Conservation (phyloP, 169 alveolate species). For the Cryptosporidium parvum region DNA sequence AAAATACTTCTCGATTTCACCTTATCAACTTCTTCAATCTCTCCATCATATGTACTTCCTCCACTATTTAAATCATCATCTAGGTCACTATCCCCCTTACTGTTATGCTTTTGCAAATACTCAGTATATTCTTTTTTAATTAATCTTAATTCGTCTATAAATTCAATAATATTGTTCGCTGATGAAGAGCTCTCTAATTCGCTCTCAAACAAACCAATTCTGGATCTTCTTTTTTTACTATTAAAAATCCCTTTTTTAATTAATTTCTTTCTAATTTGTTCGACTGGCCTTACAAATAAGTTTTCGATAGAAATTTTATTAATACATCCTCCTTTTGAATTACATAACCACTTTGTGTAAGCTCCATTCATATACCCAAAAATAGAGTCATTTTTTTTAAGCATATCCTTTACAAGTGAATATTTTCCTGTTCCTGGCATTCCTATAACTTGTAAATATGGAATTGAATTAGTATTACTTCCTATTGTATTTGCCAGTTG, state of each 20-base stretch:
- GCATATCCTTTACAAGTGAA: conserved; percentile 37
- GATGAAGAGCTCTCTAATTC: conserved; percentile 19
- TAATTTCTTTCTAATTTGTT: conserved; percentile 29
- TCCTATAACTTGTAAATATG: conserved; percentile 56
- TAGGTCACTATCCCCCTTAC: not conserved
- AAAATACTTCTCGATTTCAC: conserved; percentile 24
- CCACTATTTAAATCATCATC: not conserved
- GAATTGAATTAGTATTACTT: conserved; percentile 17
- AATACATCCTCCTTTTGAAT: conserved; percentile 10
- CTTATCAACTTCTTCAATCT: not conserved
- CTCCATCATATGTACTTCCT: not conserved
- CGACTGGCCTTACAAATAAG: conserved; percentile 53
- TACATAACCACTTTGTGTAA: conserved; percentile 49
- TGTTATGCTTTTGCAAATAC: not conserved
- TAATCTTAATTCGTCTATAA: conserved; percentile 48
- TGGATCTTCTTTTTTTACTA: not conserved
- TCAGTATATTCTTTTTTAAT: conserved; percentile 29
- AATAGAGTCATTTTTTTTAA: conserved; percentile 6
- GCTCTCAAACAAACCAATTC: not conserved
- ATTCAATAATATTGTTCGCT: conserved; percentile 32
- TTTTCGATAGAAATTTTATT: conserved; percentile 52
- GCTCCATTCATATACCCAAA: conserved; percentile 54
- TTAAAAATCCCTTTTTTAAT: conserved; percentile 14
- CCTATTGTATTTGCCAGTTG: conserved; percentile 61
- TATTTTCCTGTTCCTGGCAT: conserved; percentile 71